Base-by-base conservation (phyloP, 306 rosid genomes). In the Hylodesmum podocarpum region DNA sequence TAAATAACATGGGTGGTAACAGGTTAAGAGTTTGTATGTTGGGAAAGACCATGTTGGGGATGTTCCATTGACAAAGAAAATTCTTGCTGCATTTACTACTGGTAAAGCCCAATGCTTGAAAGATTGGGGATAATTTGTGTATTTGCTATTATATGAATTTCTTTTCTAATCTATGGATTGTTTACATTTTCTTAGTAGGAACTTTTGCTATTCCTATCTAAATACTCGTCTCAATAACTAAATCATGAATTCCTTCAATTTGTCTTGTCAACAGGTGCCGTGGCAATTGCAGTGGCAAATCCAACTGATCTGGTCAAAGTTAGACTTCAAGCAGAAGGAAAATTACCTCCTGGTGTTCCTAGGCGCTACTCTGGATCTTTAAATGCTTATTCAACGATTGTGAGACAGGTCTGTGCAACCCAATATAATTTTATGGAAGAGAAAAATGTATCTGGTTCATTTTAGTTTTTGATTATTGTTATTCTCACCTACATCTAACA, bases 221-320 rank as follows among this genome's bases (percentile, higher is more conserved):
- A 54, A 75, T 43, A 31, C 44, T 66, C 28, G 31, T 16, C 33
- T 74, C 43, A 44, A 72, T 47, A 50, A 66, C 55, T 46, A 14
- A 59, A 47, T 62, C 8, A 13, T 25, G n/a, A 64, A 18, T 44
- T 22, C 16, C 40, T 25, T 14, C 27, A 58, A 9, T 62, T 75
- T 73, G 37, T 82, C 43, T 36, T 29, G 8, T 58, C 39, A 66
- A 86, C 75, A 95, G 99, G 99, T 75, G 99, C 97, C 57, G 72
- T 95, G 41, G 99, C 78, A 68, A 95, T 95, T 77, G 73, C 82
- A 1, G 50, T 95, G 19, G 99, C 99, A 77, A 95, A 95, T 89
- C 99, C 97, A 53, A 95, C 99, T 21, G 99, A 95, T 82, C 97
- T 95, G 66, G 99, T 95, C 65, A 92, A 95, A 80, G 99, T 95